A percentile compares a stretch with the other conserved stretches of the same genome.
phyloP scores from a whole-genome alignment of 2,329 filamentous ascomycete species.

The Cucurbitaria berberidis region DNA sequence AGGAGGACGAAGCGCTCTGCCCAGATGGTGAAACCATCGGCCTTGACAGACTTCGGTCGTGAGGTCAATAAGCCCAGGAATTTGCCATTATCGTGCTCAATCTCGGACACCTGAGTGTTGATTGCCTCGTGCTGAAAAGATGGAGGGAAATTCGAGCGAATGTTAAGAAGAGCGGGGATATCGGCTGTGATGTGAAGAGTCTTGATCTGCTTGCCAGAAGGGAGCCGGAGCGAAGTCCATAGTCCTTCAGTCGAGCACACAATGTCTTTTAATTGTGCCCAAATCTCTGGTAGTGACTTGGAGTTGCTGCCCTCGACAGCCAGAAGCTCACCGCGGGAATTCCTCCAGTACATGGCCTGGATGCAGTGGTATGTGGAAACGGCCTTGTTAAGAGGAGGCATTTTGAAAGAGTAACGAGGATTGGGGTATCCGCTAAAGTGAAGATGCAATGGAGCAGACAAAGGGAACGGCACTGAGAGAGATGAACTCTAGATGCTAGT shows the following conservation, averaged over 20 bases:
- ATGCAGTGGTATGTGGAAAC: constrained; percentile 37
- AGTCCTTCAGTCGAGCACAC: constrained; percentile 20
- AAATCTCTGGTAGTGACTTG: constrained; percentile 23
- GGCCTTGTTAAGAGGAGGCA: constrained; percentile 39
- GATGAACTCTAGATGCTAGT: constrained; percentile 9
- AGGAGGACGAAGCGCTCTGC: constrained; percentile 38
- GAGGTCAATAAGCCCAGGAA: constrained; percentile 31
- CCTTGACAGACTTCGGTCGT: constrained; percentile 28
- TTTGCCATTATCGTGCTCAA: constrained; percentile 28
- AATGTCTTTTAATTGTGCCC: constrained; percentile 25
- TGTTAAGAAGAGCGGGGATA: constrained; percentile 24
- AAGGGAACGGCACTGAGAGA: constrained; percentile 11
- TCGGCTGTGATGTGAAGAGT: constrained; percentile 22
- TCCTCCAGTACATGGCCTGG: constrained; percentile 39
- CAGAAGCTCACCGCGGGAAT: constrained; percentile 28
- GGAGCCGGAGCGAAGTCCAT: constrained; percentile 25
- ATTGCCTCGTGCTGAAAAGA: constrained; percentile 27
- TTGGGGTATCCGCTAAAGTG: constrained; percentile 7
- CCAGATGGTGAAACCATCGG: constrained; percentile 34
- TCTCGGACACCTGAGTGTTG: constrained; percentile 26
- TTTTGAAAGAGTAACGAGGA: constrained; percentile 19
- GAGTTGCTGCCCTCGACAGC: constrained; percentile 34
- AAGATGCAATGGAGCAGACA: constrained; percentile 9
- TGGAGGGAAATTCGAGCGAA: constrained; percentile 33
- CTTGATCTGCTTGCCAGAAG: constrained; percentile 34